Evolutionary conservation across 2,329 filamentous ascomycete species (phyloP).

Genomic region (Neurospora crassa): DNA sequence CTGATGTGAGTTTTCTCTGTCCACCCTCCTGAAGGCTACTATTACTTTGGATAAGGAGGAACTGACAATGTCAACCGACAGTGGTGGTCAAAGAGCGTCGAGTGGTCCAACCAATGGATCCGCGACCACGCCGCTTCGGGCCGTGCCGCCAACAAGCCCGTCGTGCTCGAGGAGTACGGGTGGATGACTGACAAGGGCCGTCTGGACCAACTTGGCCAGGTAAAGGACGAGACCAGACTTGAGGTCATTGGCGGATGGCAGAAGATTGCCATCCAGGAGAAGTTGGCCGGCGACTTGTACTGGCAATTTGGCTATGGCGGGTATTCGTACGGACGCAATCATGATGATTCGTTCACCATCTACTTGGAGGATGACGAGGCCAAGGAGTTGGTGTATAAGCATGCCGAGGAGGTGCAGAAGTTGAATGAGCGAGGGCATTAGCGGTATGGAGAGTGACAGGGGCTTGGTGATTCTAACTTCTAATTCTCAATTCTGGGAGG

Average conservation of each 20-base stretch:
- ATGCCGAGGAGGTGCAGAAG: slow-evolving; percentile 31
- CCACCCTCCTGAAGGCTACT: not conserved
- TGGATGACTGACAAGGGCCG: slow-evolving; percentile 42
- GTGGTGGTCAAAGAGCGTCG: slow-evolving; percentile 42
- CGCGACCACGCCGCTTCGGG: slow-evolving; percentile 39
- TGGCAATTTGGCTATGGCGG: slow-evolving; percentile 45
- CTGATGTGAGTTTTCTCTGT: slow-evolving; percentile 24
- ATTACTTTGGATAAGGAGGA: not conserved
- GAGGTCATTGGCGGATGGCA: slow-evolving; percentile 41
- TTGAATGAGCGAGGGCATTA: slow-evolving; percentile 17
- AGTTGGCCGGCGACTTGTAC: slow-evolving; percentile 40
- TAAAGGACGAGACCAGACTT: slow-evolving; percentile 32
- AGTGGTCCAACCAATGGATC: slow-evolving; percentile 46
- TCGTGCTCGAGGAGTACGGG: slow-evolving; percentile 46
- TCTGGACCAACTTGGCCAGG: slow-evolving; percentile 33
- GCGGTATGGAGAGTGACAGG: not conserved
- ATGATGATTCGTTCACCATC: slow-evolving; percentile 48
- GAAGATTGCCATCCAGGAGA: slow-evolving; percentile 34
- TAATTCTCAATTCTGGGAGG: not conserved
- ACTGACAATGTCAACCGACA: not conserved
- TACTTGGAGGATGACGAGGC: slow-evolving; percentile 41
- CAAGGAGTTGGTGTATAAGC: slow-evolving; percentile 31
- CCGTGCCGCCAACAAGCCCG: slow-evolving; percentile 36
- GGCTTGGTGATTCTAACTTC: too few relatives aligned
- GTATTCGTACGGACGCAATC: slow-evolving; percentile 43